Base-by-base conservation (phyloP, 2,329 filamentous ascomycete genomes). In the Fusarium sp. region DNA sequence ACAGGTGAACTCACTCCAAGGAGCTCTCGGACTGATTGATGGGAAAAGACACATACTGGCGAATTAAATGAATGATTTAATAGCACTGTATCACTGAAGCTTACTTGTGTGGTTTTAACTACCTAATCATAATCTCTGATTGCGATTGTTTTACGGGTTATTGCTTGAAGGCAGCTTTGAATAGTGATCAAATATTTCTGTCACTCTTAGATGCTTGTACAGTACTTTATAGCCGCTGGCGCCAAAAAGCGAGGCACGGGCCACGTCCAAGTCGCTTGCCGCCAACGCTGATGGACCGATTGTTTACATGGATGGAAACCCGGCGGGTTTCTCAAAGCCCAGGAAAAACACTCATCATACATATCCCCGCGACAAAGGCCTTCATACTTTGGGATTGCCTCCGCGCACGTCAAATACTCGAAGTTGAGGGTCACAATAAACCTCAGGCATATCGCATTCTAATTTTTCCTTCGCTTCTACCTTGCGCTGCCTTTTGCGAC, bases 301-400 rank as follows among this genome's bases (percentile, higher is more conserved):
- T 74, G 71, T 74, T 74, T 72, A 74, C 71, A 72, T 74, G 57
- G 62, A 57, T 73, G 62, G 45, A 22, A 54, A 35, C 24, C 38
- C 22, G 18, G 24, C 60, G 31, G 61, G 42, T 35, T 60, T 61
- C 64, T 59, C 52, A 56, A 74, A 31, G 50, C 24, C 42, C 11
- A n/a, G 72, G 31, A 38, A 66, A 66, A 74, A 74, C 54, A 74
- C 64, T 59, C 65, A 66, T 54, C 45, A 70, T 69, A 50, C n/a
- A 52, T 72, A 70, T 67, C 47, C 59, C 50, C 54, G 37, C 65
- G 52, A 64, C 38, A 62, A 62, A n/a, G 16, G 34, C 37, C 34
- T n/a, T 20, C 45, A 38, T 18, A 47, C 13, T 37, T 40, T 47
- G 24, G 22, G 29, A 42, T 24, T 47, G 31, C 20, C 22, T 16